Base-by-base conservation (phyloP, 768 basidiomycete species). In the Hysterangium stoloniferum region DNA sequence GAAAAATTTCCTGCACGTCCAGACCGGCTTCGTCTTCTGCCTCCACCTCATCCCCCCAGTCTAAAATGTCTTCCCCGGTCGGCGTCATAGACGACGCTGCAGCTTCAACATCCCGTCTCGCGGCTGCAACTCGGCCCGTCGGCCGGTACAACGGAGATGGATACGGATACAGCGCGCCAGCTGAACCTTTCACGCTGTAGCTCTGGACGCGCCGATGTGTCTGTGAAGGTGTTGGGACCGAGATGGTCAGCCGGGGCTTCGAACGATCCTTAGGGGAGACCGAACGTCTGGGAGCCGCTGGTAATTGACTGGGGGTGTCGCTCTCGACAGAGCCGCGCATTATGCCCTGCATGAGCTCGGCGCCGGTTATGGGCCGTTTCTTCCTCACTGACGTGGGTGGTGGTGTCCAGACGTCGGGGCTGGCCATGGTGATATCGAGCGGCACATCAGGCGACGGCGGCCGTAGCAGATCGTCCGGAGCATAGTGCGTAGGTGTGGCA, bases 241-340 rank as follows among this genome's bases (percentile, higher is more conserved):
- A 19, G 31, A 51, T 51, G 25, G 49, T 51, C 35, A 51, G 33
- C 2, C 31, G 49, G 11, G 49, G 49, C 20, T 42, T 51, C 22
- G 31, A 17, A 17, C 37, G 9, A 3, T 40, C 27, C 24, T 32
- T 51, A 19, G 28, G 34, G 20, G 34, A 35, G 5, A 24, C 34
- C 17, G 32, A 35, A 4, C 41, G 41, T 7, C 11, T 42, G 24
- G 19, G 15, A 15, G 24, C 41, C 37, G 8, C 22, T 7, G n/a
- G 37, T n/a, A 8, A 22, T 7, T 8, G 22, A 40, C n/a, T 2
- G 2, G 32, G 4, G 4, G 46, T 13, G 17, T 20, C 1, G 20
- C 17, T n/a, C 27, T 15, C 9, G 27, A 32, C 20, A 17, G 13
- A 11, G 43, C 22, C 48, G n/a, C 28, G 25, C 19, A n/a, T 3